phyloP scores from a whole-genome alignment of 768 basidiomycete species.

The Lyophyllum atratum region DNA sequence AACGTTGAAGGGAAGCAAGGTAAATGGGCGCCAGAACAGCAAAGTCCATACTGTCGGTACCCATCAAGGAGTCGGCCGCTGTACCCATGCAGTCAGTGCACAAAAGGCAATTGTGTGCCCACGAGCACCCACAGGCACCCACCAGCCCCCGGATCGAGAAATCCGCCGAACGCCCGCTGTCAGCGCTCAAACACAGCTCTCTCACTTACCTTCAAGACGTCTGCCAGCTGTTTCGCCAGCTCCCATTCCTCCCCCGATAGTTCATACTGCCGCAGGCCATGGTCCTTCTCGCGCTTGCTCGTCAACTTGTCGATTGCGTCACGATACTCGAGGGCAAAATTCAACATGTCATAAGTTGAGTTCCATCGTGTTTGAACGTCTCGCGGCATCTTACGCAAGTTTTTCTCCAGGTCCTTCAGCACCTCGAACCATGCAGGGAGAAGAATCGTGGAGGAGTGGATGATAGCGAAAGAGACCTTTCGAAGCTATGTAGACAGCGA shows the following conservation, averaged over 20 bases:
- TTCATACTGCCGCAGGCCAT: conserved; percentile 17
- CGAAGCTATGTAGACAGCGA: not conserved
- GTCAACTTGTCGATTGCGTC: conserved; percentile 25
- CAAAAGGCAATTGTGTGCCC: no score
- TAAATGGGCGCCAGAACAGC: no score
- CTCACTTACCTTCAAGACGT: conserved; percentile 27
- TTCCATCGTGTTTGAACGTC: conserved; percentile 34
- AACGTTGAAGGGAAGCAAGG: no score
- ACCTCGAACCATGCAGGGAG: conserved; percentile 7
- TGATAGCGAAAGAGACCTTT: conserved; percentile 6
- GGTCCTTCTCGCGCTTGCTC: conserved; percentile 7
- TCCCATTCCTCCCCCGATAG: conserved; percentile 27
- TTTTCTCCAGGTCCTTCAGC: conserved; percentile 8
- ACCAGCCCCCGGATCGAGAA: no score
- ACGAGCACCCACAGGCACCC: no score
- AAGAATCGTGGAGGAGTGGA: conserved; percentile 7
- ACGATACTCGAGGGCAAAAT: conserved; percentile 25
- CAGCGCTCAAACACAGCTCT: not conserved
- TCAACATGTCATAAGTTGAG: no score
- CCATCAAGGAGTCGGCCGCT: no score
- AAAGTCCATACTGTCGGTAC: no score
- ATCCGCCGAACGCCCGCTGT: no score
- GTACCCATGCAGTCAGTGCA: no score
- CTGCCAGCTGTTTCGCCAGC: conserved; percentile 25
- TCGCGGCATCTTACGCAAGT: conserved; percentile 20